Conservation (phyloP, 2,329 filamentous ascomycete species). For the Trichoderma sp. region DNA sequence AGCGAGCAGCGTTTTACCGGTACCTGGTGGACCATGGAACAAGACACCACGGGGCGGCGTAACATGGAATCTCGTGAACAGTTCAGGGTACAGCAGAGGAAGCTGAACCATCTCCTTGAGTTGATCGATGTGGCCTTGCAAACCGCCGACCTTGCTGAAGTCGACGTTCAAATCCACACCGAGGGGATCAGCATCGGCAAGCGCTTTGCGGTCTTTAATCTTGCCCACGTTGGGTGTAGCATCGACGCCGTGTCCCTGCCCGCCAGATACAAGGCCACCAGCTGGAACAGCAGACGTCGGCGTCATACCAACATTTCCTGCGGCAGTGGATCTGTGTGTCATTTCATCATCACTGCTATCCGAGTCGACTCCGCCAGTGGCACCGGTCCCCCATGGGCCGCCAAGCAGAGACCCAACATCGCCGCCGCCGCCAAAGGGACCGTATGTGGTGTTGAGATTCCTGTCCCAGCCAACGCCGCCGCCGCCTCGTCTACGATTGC, state of each 20-base stretch:
- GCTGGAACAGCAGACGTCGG: constrained; percentile 51
- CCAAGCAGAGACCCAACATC: constrained; percentile 69
- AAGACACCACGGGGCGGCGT: constrained; percentile 92
- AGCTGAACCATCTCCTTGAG: constrained; percentile 98
- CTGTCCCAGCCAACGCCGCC: constrained; percentile 68
- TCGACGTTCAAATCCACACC: constrained; percentile 91
- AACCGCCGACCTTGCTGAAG: constrained; percentile 89
- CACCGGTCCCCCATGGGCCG: constrained; percentile 71
- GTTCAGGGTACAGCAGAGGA: constrained; percentile 88
- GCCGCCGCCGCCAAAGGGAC: constrained; percentile 85
- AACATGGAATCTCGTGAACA: constrained; percentile 87
- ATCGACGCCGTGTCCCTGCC: constrained; percentile 42
- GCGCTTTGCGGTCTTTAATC: constrained; percentile 85
- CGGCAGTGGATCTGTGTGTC: constrained; percentile 56
- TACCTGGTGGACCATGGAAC: constrained; percentile 95
- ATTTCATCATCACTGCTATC: constrained; percentile 96
- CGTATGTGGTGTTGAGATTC: constrained; percentile 82
- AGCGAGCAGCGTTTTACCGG: constrained; percentile 95
- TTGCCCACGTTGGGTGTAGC: constrained; percentile 81
- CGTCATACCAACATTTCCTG: constrained; percentile 62
- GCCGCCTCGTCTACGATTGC: constrained; percentile 62
- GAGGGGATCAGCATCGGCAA: constrained; percentile 91
- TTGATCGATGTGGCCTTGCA: constrained; percentile 92
- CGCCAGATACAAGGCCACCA: constrained; percentile 45
- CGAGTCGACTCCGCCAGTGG: constrained; percentile 78